Conservation (phyloP, 805 yeast species). For the Pichia cephalocereana region DNA sequence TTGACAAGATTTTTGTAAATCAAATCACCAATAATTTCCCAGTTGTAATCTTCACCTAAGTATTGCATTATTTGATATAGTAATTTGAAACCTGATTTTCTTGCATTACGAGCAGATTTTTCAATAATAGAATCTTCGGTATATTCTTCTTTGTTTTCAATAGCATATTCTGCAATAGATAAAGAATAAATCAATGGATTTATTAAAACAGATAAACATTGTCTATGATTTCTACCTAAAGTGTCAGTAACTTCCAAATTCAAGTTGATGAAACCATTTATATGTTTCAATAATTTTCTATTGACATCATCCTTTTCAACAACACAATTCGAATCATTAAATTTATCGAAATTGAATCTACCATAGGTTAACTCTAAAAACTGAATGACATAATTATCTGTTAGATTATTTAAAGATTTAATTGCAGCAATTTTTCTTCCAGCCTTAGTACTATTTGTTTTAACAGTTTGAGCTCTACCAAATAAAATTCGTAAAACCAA, state of each 20-base stretch:
- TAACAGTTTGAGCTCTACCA: conserved; percentile 74
- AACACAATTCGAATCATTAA: conserved; percentile 15
- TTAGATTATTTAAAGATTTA: conserved; percentile 49
- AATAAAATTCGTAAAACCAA: conserved; percentile 67
- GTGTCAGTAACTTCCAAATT: conserved; percentile 45
- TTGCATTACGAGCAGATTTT: conserved; percentile 46
- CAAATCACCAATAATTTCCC: conserved; percentile 43
- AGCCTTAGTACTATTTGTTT: conserved; percentile 58
- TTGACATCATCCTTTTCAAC: conserved; percentile 20
- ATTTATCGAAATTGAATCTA: conserved; percentile 35
- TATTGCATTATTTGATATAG: conserved; percentile 46
- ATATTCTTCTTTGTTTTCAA: conserved; percentile 16
- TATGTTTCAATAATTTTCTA: conserved; percentile 34
- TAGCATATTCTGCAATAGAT: conserved; percentile 40
- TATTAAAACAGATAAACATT: conserved; percentile 40
- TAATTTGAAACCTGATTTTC: conserved; percentile 62
- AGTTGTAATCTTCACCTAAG: conserved; percentile 41
- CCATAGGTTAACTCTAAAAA: conserved; percentile 59
- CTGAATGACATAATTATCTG: conserved; percentile 39
- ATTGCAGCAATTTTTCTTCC: conserved; percentile 67
- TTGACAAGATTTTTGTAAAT: conserved; percentile 47
- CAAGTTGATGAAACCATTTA: conserved; percentile 58
- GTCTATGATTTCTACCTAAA: conserved; percentile 48
- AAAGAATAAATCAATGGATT: conserved; percentile 51
- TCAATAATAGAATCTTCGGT: conserved; percentile 18